Conservation (phyloP, 192 early-diverging fungal species). For the Backusella tuberculispora region DNA sequence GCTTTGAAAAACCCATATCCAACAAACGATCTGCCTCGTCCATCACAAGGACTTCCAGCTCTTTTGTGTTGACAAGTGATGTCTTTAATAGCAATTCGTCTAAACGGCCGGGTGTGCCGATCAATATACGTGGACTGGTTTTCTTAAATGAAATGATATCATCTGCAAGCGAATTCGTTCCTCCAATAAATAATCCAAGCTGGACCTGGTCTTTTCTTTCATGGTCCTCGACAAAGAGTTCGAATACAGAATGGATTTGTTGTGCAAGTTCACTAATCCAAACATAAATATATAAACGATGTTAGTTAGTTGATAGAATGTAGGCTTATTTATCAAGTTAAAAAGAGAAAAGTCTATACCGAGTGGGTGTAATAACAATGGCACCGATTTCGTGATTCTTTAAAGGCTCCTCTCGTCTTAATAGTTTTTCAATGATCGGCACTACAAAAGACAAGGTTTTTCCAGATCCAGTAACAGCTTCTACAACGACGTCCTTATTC, state of each 20-base stretch:
- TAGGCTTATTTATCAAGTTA: not conserved
- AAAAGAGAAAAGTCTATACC: constrained; percentile 35
- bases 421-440: constrained; percentile 88
- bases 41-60: constrained; percentile 87
- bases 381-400: constrained; percentile 81
- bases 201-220: constrained; percentile 38
- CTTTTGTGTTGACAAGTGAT: constrained; percentile 66
- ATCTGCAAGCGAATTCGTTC: constrained; percentile 59
- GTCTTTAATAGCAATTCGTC: constrained; percentile 71
- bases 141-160: constrained; percentile 68
- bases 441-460: constrained; percentile 94
- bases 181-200: constrained; percentile 77
- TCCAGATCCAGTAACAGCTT: constrained; percentile 96
- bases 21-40: constrained; percentile 95
- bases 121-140: constrained; percentile 77
- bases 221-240: constrained; percentile 59
- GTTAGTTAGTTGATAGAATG: not conserved
- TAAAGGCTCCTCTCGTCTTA: constrained; percentile 62
- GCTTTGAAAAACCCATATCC: constrained; percentile 91
- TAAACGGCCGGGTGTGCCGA: constrained; percentile 90
- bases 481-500: constrained; percentile 95
- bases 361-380: constrained; percentile 85
- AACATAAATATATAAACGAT: not conserved
- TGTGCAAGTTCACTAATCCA: constrained; percentile 76
- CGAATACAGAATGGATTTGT: constrained; percentile 81